Evolutionary conservation across 2,329 filamentous ascomycete genomes (phyloP).

Genomic region (Zelopaecilomyces penicillatus): DNA sequence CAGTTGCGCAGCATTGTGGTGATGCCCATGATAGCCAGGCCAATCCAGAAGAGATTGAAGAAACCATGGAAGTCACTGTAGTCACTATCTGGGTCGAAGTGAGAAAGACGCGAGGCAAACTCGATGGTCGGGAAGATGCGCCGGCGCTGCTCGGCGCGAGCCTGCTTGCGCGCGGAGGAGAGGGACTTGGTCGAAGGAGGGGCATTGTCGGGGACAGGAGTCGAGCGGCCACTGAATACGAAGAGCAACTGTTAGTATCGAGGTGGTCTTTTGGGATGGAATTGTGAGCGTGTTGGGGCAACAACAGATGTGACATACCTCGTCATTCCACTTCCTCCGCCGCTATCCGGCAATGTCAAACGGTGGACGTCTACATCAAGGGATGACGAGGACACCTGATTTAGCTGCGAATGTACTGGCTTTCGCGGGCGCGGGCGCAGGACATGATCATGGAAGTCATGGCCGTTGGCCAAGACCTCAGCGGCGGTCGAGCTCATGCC

Average conservation of each 20-base stretch:
- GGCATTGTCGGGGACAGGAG: slow-evolving; percentile 78
- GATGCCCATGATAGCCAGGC: slow-evolving; percentile 90
- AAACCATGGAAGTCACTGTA: slow-evolving; percentile 95
- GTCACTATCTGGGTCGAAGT: slow-evolving; percentile 88
- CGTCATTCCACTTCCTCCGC: slow-evolving; percentile 33
- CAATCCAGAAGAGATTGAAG: slow-evolving; percentile 98
- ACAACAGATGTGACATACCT: slow-evolving; percentile 26
- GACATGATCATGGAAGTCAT: slow-evolving; percentile 32
- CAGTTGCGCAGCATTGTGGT: slow-evolving; percentile 89
- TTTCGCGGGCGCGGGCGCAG: slow-evolving; percentile 43
- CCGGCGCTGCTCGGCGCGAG: slow-evolving; percentile 69
- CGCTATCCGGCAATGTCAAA: slow-evolving; percentile 23
- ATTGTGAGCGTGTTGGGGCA: not conserved
- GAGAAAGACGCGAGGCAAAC: slow-evolving; percentile 82
- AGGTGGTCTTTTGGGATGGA: too few species aligned
- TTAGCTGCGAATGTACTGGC: slow-evolving; percentile 39
- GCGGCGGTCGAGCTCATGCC: slow-evolving; percentile 7
- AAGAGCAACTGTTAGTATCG: not conserved
- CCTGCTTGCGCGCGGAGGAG: slow-evolving; percentile 74
- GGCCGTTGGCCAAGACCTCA: slow-evolving; percentile 19
- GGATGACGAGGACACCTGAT: slow-evolving; percentile 31
- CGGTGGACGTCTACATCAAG: slow-evolving; percentile 25
- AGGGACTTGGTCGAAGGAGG: slow-evolving; percentile 86
- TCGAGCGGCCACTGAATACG: slow-evolving; percentile 63
- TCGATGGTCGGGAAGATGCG: slow-evolving; percentile 90